Base-by-base conservation (phyloP, 306 rosid genomes). In the Quercus gilva region DNA sequence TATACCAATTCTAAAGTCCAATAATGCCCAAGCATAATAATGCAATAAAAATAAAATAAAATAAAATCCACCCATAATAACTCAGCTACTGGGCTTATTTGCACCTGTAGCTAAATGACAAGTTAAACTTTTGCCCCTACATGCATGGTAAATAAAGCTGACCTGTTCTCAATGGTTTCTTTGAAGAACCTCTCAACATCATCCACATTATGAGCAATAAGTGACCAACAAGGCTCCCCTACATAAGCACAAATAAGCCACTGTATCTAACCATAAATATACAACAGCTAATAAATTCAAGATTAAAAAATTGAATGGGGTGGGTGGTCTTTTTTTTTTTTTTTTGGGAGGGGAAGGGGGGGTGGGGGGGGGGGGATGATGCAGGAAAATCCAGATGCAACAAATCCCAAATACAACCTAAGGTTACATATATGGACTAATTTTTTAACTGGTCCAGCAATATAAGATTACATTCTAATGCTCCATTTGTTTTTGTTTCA, bases 201-300 rank as follows among this genome's bases (percentile, higher is more conserved):
- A 83, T 94, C 99, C 75, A 85, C 90, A 74, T 71, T 90, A 78
- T 73, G 88, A 83, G 92, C 94, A 86, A 89, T 74, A 58, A 86
- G 87, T 11, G 97, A 92, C 97, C 97, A 91, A 88, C 91, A 83
- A 65, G 91, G 94, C 51, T 91, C 97, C 75, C 95, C 99, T 94
- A 85, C 86, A 88, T 55, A 77, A 84, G 23, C 76, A 84, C 19
- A 31, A 11, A 31, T 41, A 35, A 79, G 80, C 74, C 31, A 55
- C 67, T 35, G 49, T 31, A 77, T 79, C 51, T 55, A 67, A 45
- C 74, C 45, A 35, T 5, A 2, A 85, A 73, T 37, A 79, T 69
- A 15, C 25, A 28, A 76, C 63, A 76, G 25, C 78, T 68, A 10
- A 29, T 3, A 29, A 17, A 15, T 17, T 31, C 31, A 19, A 17